These are phyloP conservation scores for Debaryomycetaceae sp. DNA, from an alignment of 1,139 yeast species.

Conservation along the genomic window DNA sequence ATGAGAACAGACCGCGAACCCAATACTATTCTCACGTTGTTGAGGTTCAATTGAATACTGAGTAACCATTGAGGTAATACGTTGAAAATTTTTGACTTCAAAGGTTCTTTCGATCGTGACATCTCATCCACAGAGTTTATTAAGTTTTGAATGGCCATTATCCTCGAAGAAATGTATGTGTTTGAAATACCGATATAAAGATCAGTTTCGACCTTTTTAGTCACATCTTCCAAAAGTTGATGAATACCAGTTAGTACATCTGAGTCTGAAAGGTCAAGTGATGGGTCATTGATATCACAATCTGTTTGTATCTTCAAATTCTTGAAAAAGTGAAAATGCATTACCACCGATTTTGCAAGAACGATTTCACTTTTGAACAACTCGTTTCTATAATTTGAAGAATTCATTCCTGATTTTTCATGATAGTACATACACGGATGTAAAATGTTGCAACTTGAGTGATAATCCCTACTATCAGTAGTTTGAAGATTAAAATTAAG, in stretches of 20 bases:
- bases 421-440: slow-evolving; percentile 32
- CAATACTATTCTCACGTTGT: slow-evolving; percentile 30
- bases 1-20: slow-evolving; percentile 65
- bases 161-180: slow-evolving; percentile 23
- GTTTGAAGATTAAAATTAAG: slow-evolving; percentile 36
- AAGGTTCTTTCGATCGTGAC: neutral
- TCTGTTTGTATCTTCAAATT: slow-evolving; percentile 25
- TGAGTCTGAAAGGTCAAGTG: slow-evolving; percentile 28
- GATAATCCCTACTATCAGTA: slow-evolving; percentile 32
- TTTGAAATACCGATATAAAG: slow-evolving; percentile 30
- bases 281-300: slow-evolving; percentile 19
- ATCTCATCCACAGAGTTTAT: neutral
- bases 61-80: slow-evolving; percentile 49
- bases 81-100: slow-evolving; percentile 26
- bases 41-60: slow-evolving; percentile 28
- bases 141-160: slow-evolving; percentile 7
- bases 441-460: slow-evolving; percentile 32
- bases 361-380: slow-evolving; percentile 17
- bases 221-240: slow-evolving; percentile 24
- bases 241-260: slow-evolving; percentile 32
- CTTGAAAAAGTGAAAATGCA: slow-evolving; percentile 25
- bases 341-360: slow-evolving; percentile 17
- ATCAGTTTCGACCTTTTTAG: slow-evolving; percentile 23
- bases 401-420: slow-evolving; percentile 16
- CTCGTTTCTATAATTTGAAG: slow-evolving; percentile 2